phyloP scores from a whole-genome alignment of 106 monocot species.

The Gastrodia elata region DNA sequence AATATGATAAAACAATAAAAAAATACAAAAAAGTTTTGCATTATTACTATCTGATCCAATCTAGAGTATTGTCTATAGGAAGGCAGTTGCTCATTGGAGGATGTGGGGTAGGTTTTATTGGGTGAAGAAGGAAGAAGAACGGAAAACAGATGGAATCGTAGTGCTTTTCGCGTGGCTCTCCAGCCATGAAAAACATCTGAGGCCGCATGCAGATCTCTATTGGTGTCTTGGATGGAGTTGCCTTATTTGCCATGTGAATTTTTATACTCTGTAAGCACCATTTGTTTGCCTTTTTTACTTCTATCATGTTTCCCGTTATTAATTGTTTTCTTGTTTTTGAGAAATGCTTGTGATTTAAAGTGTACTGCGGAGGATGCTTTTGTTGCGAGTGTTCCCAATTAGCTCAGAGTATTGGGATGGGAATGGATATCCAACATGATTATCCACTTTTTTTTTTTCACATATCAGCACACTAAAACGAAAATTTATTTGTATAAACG shows the following conservation, averaged over 20 bases:
- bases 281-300: neutral
- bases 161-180: conserved; percentile 79
- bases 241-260: conserved; percentile 68
- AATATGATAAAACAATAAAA: no score
- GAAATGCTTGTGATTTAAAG: neutral
- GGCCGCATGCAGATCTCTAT: conserved; percentile 54
- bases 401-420: neutral
- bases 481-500: no score
- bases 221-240: conserved; percentile 70
- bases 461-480: neutral
- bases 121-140: conserved; percentile 34
- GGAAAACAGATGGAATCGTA: conserved; percentile 44
- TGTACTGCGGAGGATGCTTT: neutral
- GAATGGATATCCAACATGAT: neutral
- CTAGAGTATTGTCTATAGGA: no score
- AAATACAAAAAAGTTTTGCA: no score
- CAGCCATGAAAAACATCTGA: conserved; percentile 65
- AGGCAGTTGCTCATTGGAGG: neutral
- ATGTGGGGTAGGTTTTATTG: conserved; percentile 68
- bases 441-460: neutral
- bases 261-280: conserved; percentile 54
- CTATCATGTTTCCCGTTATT: neutral
- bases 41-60: no score
- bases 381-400: neutral
- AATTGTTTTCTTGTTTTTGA: neutral